A percentile compares a stretch with the other conserved stretches of the same genome.
These are phyloP conservation scores for Leccinum ochraceum DNA, from an alignment of 768 basidiomycete species.

Conservation along the genomic window DNA sequence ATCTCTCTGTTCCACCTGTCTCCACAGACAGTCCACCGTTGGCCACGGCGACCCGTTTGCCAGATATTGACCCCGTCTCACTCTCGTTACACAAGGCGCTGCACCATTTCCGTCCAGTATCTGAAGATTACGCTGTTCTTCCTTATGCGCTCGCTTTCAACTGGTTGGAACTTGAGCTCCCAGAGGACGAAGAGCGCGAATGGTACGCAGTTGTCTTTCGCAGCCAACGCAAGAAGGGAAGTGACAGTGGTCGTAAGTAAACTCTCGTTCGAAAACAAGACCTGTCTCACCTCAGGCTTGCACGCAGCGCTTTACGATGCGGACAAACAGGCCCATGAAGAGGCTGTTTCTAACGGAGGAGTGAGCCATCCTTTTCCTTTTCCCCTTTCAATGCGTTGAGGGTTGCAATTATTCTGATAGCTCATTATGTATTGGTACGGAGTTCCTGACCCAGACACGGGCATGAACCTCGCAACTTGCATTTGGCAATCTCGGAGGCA, in stretches of 20 bases:
- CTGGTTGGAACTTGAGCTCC: slow-evolving; percentile 72
- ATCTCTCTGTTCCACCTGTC: slow-evolving; percentile 30
- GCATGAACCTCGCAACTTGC: slow-evolving; percentile 92
- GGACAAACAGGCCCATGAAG: slow-evolving; percentile 87
- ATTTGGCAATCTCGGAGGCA: slow-evolving; percentile 91
- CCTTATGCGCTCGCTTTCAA: slow-evolving; percentile 85
- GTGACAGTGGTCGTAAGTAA: slow-evolving; percentile 62
- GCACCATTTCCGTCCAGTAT: slow-evolving; percentile 68
- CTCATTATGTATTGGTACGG: slow-evolving; percentile 96
- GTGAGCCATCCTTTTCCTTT: slow-evolving; percentile 42
- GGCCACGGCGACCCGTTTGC: slow-evolving; percentile 73
- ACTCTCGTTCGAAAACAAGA: background rate
- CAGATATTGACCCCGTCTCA: slow-evolving; percentile 83
- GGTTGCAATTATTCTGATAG: slow-evolving; percentile 33
- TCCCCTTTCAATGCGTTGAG: slow-evolving; percentile 8
- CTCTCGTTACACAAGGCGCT: slow-evolving; percentile 84
- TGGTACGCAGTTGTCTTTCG: slow-evolving; percentile 95
- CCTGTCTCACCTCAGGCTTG: slow-evolving; percentile 5
- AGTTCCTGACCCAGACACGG: slow-evolving; percentile 68
- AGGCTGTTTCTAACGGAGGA: slow-evolving; percentile 86
- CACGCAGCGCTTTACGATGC: slow-evolving; percentile 79
- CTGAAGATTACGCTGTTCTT: slow-evolving; percentile 56
- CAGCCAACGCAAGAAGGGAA: slow-evolving; percentile 69
- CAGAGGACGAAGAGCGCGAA: slow-evolving; percentile 71
- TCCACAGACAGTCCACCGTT: slow-evolving; percentile 43